Conservation (phyloP, 2,329 filamentous ascomycete species). For the Leptographium lundbergii region DNA sequence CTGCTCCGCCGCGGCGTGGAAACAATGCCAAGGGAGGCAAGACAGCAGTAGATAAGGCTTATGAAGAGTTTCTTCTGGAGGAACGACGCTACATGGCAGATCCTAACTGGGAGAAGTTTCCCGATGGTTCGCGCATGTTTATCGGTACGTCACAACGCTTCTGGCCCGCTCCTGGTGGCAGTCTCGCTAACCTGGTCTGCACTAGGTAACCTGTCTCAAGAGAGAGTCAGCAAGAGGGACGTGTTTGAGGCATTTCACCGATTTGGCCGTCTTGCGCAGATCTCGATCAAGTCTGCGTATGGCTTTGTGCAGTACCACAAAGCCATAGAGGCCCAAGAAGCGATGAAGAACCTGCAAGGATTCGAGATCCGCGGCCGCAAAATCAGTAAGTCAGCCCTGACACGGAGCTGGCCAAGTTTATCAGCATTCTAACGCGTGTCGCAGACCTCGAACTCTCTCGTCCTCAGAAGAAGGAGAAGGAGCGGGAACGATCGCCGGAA, state of each 20-base stretch:
- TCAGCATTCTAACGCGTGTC: constrained; percentile 16
- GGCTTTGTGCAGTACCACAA: constrained; percentile 93
- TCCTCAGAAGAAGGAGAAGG: constrained; percentile 61
- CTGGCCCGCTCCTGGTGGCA: not conserved
- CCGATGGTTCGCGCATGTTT: constrained; percentile 63
- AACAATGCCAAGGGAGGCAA: constrained; percentile 3
- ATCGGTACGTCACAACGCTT: constrained; percentile 46
- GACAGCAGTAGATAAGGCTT: constrained; percentile 36
- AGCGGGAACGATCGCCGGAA: constrained; percentile 45
- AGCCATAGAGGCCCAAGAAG: constrained; percentile 57
- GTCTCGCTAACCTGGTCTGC: not conserved
- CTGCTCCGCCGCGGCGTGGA: not conserved
- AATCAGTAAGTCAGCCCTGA: constrained; percentile 58
- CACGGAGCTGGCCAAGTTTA: not conserved
- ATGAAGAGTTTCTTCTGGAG: constrained; percentile 60
- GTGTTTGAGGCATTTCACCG: constrained; percentile 82
- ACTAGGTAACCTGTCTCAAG: constrained; percentile 84
- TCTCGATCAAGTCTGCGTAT: constrained; percentile 92
- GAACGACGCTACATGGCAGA: constrained; percentile 66
- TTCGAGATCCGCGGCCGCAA: constrained; percentile 75
- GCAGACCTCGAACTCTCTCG: constrained; percentile 83
- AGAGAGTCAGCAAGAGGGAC: constrained; percentile 86
- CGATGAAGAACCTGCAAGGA: constrained; percentile 68
- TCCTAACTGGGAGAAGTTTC: constrained; percentile 71
- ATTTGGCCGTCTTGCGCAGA: constrained; percentile 80